Base-by-base conservation (phyloP, 331 rosid species). In the Quercus lobata region DNA sequence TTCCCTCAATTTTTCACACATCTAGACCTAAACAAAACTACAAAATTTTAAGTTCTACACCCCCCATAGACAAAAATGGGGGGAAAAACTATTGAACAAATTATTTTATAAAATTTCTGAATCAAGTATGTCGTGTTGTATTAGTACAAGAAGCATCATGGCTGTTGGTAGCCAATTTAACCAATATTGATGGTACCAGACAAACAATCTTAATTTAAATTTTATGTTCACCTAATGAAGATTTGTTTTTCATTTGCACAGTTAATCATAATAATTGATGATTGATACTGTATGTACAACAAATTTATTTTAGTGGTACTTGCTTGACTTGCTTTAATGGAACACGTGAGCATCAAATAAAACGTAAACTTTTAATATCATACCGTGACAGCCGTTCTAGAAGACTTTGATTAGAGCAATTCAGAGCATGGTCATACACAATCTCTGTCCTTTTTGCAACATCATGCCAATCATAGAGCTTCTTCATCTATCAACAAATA, bases 391-490 rank as follows among this genome's bases (percentile, higher is more conserved):
- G 90, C 32, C 94, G 83, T 56, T 78, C 86, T 2, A 84, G 84
- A 57, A 91, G 97, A 83, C 73, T 84, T 87, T 88, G 94, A 71
- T 82, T 85, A 18, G 90, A 63, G 91, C 91, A 90, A 74, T 85
- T 87, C 83, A 88, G 62, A 46, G 97, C 97, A 78, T 85, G 85
- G 62, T 90, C 97, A 74, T 91, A 93, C 60, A 93, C 97, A 74
- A 91, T 90, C 88, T 87, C 91, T 24, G 97, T 91, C 82, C 93
- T 84, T 75, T 76, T 87, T 3, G 94, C 97, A 74, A 93, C 97
- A 77, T 93, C 94, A 82, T 93, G 94, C 97, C 97, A 93, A 83
- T 86, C 84, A 85, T 93, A 93, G 37, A 93, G 88, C 71, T 84
- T 84, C 87, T 82, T 93, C 90, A 88, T 84, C 91, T 91, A 79